Percentiles rank a stretch among this genome's conserved stretches.
Evolutionary conservation across 176 grass and related monocot species (phyloP).

Genomic region (Calamus simplicifolius): DNA sequence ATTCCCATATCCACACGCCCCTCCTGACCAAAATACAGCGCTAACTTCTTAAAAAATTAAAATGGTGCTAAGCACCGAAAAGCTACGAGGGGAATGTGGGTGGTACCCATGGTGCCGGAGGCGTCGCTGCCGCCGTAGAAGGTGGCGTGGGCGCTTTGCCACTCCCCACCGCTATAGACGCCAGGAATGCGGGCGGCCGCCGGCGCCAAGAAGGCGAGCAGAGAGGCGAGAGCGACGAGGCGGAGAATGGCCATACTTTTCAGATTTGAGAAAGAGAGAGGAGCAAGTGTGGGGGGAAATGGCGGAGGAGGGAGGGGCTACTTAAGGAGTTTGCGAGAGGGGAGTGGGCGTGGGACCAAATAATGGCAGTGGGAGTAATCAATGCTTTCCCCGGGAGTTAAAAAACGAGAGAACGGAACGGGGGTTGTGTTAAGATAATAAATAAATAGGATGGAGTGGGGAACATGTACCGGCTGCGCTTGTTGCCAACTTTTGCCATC

Average conservation of each 20-base stretch:
- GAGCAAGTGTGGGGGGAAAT: neutral
- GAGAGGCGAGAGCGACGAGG: neutral
- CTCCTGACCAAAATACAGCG: neutral
- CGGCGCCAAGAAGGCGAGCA: neutral
- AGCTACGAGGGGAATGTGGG: too few relatives aligned
- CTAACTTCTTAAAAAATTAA: neutral
- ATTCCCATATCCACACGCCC: constrained; percentile 10
- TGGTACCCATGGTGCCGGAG: constrained; percentile 35
- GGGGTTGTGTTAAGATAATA: too few relatives aligned
- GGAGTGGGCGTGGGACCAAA: neutral
- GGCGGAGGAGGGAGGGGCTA: neutral
- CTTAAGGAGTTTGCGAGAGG: neutral
- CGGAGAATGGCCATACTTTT: constrained; percentile 5
- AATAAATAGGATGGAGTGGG: too few relatives aligned
- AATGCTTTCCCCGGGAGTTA: too few relatives aligned
- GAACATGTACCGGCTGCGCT: too few relatives aligned
- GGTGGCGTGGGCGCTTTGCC: constrained; percentile 39
- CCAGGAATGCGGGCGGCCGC: constrained; percentile 19
- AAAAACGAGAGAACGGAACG: too few relatives aligned
- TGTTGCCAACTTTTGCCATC: too few relatives aligned
- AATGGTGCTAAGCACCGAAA: too few relatives aligned
- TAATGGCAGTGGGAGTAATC: too few relatives aligned
- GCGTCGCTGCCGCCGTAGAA: constrained; percentile 40
- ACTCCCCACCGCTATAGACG: constrained; percentile 17
- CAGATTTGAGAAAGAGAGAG: neutral